Conservation (phyloP, 495 filamentous ascomycete species). For the Pyrenopolyporus hunteri region DNA sequence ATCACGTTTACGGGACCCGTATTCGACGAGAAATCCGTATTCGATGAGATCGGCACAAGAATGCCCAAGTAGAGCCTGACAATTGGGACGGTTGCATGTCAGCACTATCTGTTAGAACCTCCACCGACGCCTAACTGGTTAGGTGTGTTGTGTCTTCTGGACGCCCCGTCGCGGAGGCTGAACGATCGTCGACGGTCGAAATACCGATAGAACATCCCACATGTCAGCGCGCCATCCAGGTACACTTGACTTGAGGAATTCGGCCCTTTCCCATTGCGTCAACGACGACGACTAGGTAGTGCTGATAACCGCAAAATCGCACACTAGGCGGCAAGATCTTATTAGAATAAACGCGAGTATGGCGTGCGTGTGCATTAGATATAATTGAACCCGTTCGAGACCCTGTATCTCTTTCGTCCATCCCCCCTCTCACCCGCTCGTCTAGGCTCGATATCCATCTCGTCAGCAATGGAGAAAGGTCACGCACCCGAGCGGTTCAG, state of each 20-base stretch:
- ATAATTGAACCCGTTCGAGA: constrained; percentile 10
- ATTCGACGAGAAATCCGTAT: constrained; percentile 37
- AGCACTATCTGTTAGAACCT: neutral
- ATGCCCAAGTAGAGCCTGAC: constrained; percentile 4
- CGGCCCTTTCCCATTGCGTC: constrained; percentile 31
- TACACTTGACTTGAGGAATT: constrained; percentile 16
- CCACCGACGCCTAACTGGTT: constrained; percentile 11
- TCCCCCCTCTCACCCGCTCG: constrained; percentile 3
- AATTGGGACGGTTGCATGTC: constrained; percentile 9
- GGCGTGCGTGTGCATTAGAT: constrained; percentile 20
- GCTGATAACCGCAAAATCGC: neutral
- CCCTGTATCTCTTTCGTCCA: constrained; percentile 6
- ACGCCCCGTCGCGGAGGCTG: constrained; percentile 32
- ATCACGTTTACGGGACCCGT: too few relatives aligned
- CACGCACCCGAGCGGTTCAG: constrained; percentile 7
- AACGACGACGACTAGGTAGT: constrained; percentile 16
- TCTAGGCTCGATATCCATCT: constrained; percentile 7
- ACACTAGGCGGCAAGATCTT: constrained; percentile 1
- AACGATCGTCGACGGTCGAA: constrained; percentile 25
- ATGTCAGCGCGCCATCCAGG: constrained; percentile 1
- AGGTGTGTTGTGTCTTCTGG: constrained; percentile 14
- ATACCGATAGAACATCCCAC: constrained; percentile 8
- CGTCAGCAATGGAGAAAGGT: constrained; percentile 11
- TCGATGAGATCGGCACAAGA: constrained; percentile 17
- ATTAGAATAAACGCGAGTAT: constrained; percentile 24